Evolutionary conservation across 2,329 filamentous ascomycete genomes (phyloP).

Genomic region (Exophiala xenobiotica): DNA sequence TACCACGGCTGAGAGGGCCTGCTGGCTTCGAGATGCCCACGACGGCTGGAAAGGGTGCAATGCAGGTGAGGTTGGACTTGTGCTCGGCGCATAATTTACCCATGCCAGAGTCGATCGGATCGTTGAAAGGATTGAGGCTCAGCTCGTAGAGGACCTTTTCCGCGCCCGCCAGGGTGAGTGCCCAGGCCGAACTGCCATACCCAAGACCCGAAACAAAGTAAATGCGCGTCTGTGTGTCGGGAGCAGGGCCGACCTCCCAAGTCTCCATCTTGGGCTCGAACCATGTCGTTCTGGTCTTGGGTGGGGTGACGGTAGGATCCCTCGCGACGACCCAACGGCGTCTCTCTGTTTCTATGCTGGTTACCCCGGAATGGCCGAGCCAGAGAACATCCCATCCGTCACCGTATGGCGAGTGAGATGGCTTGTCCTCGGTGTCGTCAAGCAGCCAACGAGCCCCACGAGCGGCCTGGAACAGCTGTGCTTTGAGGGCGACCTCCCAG

Average conservation of each 20-base stretch:
- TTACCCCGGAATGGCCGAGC: conserved; percentile 38
- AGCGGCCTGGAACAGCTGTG: conserved; percentile 46
- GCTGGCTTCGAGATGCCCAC: conserved; percentile 5
- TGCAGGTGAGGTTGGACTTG: conserved; percentile 2
- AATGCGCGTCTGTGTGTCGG: background rate
- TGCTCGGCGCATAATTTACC: too few relatives aligned
- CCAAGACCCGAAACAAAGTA: background rate
- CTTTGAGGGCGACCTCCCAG: conserved; percentile 54
- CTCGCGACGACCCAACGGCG: conserved; percentile 31
- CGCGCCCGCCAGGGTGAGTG: conserved; percentile 1
- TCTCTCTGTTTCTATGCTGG: conserved; percentile 29
- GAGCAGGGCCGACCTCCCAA: background rate
- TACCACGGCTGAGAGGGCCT: background rate
- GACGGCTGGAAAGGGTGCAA: background rate
- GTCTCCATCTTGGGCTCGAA: background rate
- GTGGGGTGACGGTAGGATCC: conserved; percentile 32
- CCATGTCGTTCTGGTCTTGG: background rate
- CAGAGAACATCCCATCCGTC: conserved; percentile 40
- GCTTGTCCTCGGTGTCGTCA: conserved; percentile 15
- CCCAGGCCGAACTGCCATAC: background rate
- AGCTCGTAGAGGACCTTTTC: conserved; percentile 2
- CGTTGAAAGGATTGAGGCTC: conserved; percentile 5
- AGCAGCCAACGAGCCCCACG: conserved; percentile 33
- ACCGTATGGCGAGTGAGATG: conserved; percentile 36
- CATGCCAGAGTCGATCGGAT: conserved; percentile 4